A percentile compares a stretch with the other conserved stretches of the same genome.
Evolutionary conservation across 2,329 filamentous ascomycete species (phyloP).

Genomic region (Trichoderma sp.): DNA sequence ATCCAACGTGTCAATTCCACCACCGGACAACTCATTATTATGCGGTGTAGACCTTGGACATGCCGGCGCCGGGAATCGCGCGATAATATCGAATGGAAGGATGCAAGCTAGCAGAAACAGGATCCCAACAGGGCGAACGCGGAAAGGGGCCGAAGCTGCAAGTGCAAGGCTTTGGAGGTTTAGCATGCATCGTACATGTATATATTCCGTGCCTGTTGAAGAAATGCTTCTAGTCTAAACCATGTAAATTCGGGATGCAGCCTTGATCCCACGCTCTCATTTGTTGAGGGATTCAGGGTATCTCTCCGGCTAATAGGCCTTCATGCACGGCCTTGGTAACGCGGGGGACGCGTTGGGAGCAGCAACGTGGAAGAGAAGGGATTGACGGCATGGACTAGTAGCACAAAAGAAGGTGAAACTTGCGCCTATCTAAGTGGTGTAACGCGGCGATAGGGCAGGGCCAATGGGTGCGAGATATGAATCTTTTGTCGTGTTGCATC

Average conservation of each 20-base stretch:
- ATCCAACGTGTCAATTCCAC: neutral
- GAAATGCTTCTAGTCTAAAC: too few species aligned
- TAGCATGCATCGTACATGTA: too few species aligned
- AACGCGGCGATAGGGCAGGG: neutral
- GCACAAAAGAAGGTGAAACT: neutral
- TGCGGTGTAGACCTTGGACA: neutral
- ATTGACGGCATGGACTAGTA: neutral
- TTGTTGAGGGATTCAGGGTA: neutral
- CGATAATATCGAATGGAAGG: neutral
- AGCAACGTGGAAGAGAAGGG: neutral
- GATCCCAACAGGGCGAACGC: neutral
- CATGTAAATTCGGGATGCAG: too few species aligned
- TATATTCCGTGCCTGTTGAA: too few species aligned
- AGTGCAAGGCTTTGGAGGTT: too few species aligned
- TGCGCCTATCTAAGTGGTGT: neutral
- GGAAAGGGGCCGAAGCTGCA: too few species aligned
- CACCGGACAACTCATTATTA: neutral
- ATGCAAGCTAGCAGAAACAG: neutral
- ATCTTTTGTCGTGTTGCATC: neutral
- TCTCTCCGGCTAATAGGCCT: too few species aligned
- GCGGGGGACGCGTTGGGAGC: constrained; percentile 2
- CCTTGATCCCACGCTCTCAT: neutral
- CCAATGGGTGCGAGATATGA: neutral
- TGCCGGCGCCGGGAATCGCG: neutral
- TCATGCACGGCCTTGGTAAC: neutral